Conservation (phyloP, 1,284 basidiomycete genomes). For the Malassezia slooffiae region DNA sequence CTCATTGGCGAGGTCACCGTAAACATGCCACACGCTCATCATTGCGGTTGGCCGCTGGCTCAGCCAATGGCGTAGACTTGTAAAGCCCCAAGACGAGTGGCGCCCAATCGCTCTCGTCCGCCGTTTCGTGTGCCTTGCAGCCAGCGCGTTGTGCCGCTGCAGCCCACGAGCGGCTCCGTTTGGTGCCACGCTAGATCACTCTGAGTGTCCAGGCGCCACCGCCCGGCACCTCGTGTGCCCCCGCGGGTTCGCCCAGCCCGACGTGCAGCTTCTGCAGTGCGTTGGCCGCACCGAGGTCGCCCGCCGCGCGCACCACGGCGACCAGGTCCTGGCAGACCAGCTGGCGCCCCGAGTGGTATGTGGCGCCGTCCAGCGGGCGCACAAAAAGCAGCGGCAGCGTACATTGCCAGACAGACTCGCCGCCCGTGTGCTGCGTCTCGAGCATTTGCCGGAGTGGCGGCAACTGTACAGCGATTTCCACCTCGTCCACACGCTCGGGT, state of each 20-base stretch:
- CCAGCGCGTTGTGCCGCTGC: no score
- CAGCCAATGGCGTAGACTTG: no score
- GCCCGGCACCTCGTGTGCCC: conserved; percentile 11
- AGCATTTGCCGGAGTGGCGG: conserved; percentile 23
- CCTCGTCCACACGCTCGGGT: conserved; percentile 16
- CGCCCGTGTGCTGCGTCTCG: conserved; percentile 4
- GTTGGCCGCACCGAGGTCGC: conserved; percentile 21
- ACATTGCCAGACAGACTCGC: conserved; percentile 14
- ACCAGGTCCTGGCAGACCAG: conserved; percentile 31
- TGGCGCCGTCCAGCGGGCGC: conserved; percentile 33
- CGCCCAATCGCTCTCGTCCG: no score
- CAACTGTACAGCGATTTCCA: conserved; percentile 22
- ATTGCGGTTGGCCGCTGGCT: no score
- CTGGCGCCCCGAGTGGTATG: conserved; percentile 34
- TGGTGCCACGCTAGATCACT: no score
- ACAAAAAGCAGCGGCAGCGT: conserved; percentile 39
- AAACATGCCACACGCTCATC: no score
- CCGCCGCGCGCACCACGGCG: conserved; percentile 27
- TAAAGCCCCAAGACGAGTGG: no score
- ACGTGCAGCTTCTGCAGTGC: conserved; percentile 28
- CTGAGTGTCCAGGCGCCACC: conserved; percentile 28
- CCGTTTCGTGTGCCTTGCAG: no score
- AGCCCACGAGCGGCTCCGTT: no score
- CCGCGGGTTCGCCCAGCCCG: conserved; percentile 21
- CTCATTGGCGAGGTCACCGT: no score